These are phyloP conservation scores for Solanum stenotomum DNA, from an alignment of 257 asterid genomes.

Conservation along the genomic window DNA sequence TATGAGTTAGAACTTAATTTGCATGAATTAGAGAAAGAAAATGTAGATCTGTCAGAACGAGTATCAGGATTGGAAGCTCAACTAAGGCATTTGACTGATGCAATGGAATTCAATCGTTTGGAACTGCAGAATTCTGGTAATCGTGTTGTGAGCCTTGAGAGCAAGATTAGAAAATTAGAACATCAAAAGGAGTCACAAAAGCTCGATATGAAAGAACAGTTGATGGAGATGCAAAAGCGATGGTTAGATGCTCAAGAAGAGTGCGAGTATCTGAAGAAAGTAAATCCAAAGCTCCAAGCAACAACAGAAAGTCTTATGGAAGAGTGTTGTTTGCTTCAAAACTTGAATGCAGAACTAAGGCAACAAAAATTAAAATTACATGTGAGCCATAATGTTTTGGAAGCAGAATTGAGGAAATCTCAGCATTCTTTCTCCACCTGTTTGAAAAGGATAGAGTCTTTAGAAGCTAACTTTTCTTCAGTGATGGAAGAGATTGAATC, in stretches of 20 bases:
- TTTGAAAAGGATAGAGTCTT: conserved; percentile 6
- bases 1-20: conserved; percentile 13
- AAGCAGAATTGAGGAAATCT: conserved; percentile 23
- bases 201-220: conserved; percentile 12
- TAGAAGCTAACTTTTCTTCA: conserved; percentile 6
- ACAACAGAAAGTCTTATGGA: conserved; percentile 32
- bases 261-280: conserved; percentile 21
- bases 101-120: conserved; percentile 17
- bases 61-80: conserved; percentile 52
- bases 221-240: conserved; percentile 21
- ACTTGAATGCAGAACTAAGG: conserved; percentile 24
- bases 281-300: conserved; percentile 26
- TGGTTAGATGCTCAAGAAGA: conserved; percentile 32
- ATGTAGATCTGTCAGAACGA: conserved; percentile 24
- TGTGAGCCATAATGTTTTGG: conserved; percentile 15
- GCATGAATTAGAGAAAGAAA: conserved; percentile 26
- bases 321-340: conserved; percentile 25
- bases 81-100: conserved; percentile 28
- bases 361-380: conserved; percentile 23
- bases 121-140: conserved; percentile 25
- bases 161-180: conserved; percentile 19
- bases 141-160: conserved; percentile 9
- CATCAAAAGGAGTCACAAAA: conserved; percentile 21
- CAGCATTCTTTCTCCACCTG: conserved; percentile 9
- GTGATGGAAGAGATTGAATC: conserved; percentile 9